phyloP scores from a whole-genome alignment of 495 filamentous ascomycete genomes.

The Penicillium waksmanii region DNA sequence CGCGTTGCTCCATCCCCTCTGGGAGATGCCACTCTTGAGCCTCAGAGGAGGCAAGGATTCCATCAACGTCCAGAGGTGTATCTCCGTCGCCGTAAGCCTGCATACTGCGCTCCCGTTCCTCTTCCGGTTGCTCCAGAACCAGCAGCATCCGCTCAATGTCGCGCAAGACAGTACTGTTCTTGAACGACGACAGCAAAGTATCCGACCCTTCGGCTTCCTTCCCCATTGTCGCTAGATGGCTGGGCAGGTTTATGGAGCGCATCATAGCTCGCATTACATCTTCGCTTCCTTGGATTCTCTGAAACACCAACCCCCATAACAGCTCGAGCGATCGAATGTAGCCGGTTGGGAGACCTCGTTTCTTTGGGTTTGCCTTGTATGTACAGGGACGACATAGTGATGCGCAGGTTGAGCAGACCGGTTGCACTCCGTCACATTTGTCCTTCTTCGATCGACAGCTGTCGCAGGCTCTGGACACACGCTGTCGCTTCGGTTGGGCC shows the following conservation, averaged over 20 bases:
- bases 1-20: conserved; percentile 30
- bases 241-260: conserved; percentile 43
- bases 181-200: conserved; percentile 55
- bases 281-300: conserved; percentile 48
- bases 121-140: conserved; percentile 46
- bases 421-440: conserved; percentile 68
- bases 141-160: conserved; percentile 57
- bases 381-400: conserved; percentile 63
- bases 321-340: conserved; percentile 47
- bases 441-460: conserved; percentile 67
- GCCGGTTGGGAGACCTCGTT: conserved; percentile 58
- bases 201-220: conserved; percentile 50
- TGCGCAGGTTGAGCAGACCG: conserved; percentile 65
- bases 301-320: conserved; percentile 47
- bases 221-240: conserved; percentile 47
- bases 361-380: conserved; percentile 70
- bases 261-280: conserved; percentile 47
- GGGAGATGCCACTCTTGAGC: conserved; percentile 46
- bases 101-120: conserved; percentile 33
- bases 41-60: conserved; percentile 39
- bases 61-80: conserved; percentile 42
- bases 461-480: conserved; percentile 68
- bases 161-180: conserved; percentile 54
- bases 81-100: conserved; percentile 31
- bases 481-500: conserved; percentile 45